These are phyloP conservation scores for Sarcocystis neurona DNA, from an alignment of 169 alveolate species.

Conservation along the genomic window DNA sequence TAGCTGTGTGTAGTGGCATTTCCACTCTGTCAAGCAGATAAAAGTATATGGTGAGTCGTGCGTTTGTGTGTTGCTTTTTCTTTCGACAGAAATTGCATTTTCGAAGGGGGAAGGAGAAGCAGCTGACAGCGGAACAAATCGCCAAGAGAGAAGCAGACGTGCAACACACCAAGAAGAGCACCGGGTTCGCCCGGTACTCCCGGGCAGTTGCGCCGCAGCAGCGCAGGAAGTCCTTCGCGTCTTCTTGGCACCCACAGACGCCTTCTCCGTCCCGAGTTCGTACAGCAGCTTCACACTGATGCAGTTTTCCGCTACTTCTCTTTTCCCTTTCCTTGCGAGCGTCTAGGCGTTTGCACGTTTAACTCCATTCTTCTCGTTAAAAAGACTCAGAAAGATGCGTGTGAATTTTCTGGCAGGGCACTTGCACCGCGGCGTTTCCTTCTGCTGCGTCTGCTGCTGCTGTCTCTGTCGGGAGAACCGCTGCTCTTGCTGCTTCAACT, in stretches of 20 bases:
- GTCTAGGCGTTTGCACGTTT: too few species aligned
- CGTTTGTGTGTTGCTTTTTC: not conserved
- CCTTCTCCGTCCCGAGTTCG: conserved; percentile 22
- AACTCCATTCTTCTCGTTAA: too few species aligned
- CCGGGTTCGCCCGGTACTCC: not conserved
- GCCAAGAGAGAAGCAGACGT: conserved; percentile 26
- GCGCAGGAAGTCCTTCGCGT: not conserved
- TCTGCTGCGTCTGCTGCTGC: too few species aligned
- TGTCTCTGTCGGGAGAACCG: too few species aligned
- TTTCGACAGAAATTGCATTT: not conserved
- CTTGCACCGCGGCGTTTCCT: too few species aligned
- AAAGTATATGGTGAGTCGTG: not conserved
- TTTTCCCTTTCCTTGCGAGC: too few species aligned
- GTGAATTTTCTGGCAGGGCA: too few species aligned
- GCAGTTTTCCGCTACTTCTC: not conserved
- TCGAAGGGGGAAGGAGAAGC: conserved; percentile 5
- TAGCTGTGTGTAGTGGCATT: too few species aligned
- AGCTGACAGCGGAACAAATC: not conserved
- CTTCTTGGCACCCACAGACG: conserved; percentile 36
- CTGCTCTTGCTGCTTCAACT: too few species aligned
- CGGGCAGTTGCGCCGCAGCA: conserved; percentile 13
- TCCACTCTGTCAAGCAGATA: too few species aligned
- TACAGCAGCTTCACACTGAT: not conserved
- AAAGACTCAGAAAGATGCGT: too few species aligned
- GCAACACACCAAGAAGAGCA: not conserved